Conservation (phyloP, 306 rosid species). For the Prosopis cineraria region DNA sequence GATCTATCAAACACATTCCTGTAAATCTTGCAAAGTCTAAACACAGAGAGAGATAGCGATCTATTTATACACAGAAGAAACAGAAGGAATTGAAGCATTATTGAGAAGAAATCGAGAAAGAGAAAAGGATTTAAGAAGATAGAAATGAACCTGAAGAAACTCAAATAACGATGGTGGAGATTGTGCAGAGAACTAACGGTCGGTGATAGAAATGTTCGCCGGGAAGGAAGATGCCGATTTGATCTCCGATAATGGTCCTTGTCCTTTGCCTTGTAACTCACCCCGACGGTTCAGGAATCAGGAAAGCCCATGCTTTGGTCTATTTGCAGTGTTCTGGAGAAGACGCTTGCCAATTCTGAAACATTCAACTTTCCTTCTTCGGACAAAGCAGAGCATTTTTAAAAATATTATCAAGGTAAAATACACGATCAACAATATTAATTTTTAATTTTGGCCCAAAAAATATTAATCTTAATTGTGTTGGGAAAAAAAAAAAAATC, state of each 20-base stretch:
- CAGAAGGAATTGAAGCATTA: not conserved
- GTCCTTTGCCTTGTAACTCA: not conserved
- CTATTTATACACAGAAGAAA: slow-evolving; percentile 7
- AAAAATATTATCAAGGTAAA: no score
- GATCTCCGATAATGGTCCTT: not conserved
- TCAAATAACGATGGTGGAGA: not conserved
- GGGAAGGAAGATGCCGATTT: not conserved
- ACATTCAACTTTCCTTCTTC: no score
- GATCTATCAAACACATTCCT: not conserved
- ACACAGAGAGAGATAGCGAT: not conserved
- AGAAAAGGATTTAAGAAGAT: not conserved
- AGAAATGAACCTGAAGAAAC: not conserved
- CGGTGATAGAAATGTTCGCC: not conserved
- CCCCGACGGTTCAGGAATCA: not conserved
- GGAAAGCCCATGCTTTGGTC: not conserved
- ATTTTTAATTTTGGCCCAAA: no score
- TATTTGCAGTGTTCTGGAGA: not conserved
- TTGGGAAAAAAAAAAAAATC: no score
- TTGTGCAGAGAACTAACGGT: not conserved
- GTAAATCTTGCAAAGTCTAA: not conserved
- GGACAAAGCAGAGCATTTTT: no score
- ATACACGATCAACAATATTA: no score
- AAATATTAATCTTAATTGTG: no score
- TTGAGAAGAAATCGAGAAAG: not conserved
- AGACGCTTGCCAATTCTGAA: no score